Base-by-base conservation (phyloP, 495 filamentous ascomycete species). In the Aspergillus hancockii region DNA sequence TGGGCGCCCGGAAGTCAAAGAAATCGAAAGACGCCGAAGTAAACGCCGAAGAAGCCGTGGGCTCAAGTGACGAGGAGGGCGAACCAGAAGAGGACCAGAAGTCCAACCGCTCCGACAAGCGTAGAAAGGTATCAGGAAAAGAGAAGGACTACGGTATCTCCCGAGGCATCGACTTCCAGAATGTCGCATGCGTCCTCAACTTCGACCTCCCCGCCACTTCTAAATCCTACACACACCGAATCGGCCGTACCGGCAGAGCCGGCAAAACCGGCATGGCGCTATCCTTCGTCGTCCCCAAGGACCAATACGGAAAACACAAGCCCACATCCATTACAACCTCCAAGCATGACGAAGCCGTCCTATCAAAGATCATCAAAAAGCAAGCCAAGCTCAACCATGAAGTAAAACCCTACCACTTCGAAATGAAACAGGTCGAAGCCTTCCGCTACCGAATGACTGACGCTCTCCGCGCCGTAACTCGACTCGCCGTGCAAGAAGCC, bases 401-500 rank as follows among this genome's bases (percentile, higher is more conserved):
- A 63, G 77, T 97, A 49, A 88, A 92, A 64, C 89, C 90, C 3
- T 99, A 95, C 75, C 85, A 87, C 55, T 97, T 99, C 72, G 93
- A 97, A 76, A 94, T 97, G 90, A 83, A 85, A 62, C 90, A 92
- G 64, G 88, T 98, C 53, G 91, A 96, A 47, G 88, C 87, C 14
- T 98, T 99, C 79, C 83, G 92, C 19, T 99, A 98, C 74, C 88
- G 95, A 50, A 92, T 98, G 84, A 87, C 88, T 31, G 93, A 97
- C 70, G 93, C 93, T 3, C 75, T 96, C 32, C 83, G 90, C 49
- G 84, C 88, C 5, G 88, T 97, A 40, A 96, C 92, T 2, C 81
- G 84, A 30, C 81, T 93, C 38, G 90, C 93, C 0, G 82, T 98
- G 50, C 86, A 94, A 43, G 94, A 98, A 77, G 95, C 94, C 4